Evolutionary conservation across 1,284 basidiomycete species (phyloP).

Genomic region (Malassezia sympodialis): DNA sequence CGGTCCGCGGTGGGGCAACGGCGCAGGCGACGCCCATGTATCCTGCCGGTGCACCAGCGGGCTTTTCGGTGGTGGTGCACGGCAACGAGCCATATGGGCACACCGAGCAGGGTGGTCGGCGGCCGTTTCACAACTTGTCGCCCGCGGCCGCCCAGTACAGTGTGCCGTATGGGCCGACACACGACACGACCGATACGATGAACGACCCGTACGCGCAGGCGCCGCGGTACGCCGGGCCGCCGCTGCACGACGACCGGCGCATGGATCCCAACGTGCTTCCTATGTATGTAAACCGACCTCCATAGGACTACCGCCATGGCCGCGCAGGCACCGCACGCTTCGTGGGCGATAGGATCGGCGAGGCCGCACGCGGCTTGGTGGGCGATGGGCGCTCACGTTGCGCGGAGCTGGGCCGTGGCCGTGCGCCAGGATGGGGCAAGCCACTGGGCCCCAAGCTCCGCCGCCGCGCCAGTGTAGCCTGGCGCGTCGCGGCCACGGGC

Average conservation of each 20-base stretch:
- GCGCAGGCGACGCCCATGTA: not conserved
- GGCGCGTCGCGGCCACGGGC: conserved; percentile 21
- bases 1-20: not conserved
- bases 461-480: conserved; percentile 17
- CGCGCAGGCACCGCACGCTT: not conserved
- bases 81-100: conserved; percentile 1
- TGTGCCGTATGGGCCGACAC: not conserved
- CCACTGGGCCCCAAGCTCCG: conserved; percentile 12
- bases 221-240: not conserved
- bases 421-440: not conserved
- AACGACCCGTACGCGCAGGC: conserved; percentile 2
- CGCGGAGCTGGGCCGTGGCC: not conserved
- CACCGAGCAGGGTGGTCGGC: not conserved
- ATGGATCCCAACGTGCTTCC: conserved; percentile 2
- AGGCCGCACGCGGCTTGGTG: not conserved
- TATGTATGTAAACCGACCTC: conserved; percentile 13
- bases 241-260: not conserved
- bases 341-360: not conserved
- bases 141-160: not conserved
- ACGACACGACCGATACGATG: not conserved
- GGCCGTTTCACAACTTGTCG: not conserved
- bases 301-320: conserved; percentile 2
- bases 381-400: conserved; percentile 1
- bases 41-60: not conserved
- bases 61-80: conserved; percentile 15